Conservation (phyloP, 805 yeast species). For the Yarrowia osloensis region DNA sequence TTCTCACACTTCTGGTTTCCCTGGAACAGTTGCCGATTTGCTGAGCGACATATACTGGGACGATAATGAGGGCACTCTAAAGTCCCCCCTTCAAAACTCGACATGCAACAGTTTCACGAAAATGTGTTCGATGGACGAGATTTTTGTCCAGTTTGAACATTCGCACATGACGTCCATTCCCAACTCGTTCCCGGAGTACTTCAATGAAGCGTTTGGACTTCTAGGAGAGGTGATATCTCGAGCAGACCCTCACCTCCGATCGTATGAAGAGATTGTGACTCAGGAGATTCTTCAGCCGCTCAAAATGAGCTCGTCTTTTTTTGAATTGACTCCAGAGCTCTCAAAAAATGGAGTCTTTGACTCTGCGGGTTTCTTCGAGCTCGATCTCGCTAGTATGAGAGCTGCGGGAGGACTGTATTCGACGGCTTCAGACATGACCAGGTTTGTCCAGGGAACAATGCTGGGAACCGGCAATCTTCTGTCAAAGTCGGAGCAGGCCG, state of each 20-base stretch:
- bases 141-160: background rate
- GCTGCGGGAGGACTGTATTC: conserved; percentile 16
- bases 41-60: background rate
- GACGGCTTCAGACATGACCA: background rate
- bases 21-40: background rate
- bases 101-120: background rate
- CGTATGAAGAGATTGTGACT: background rate
- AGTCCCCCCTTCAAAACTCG: background rate
- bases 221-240: background rate
- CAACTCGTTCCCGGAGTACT: conserved; percentile 20
- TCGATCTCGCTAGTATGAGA: background rate
- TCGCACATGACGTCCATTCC: background rate
- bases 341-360: background rate
- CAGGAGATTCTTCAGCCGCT: conserved; percentile 3
- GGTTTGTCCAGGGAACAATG: conserved; percentile 15
- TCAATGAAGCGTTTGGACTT: conserved; percentile 8
- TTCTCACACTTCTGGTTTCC: conserved; percentile 16
- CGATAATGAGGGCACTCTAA: background rate
- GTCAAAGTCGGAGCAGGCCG: background rate
- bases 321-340: background rate
- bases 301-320: conserved; percentile 1
- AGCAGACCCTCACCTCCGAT: background rate
- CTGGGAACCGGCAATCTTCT: background rate
- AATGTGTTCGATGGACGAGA: background rate
- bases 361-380: background rate